Conservation (phyloP, 2,329 filamentous ascomycete species). For the Cercospora zeae-maydis region DNA sequence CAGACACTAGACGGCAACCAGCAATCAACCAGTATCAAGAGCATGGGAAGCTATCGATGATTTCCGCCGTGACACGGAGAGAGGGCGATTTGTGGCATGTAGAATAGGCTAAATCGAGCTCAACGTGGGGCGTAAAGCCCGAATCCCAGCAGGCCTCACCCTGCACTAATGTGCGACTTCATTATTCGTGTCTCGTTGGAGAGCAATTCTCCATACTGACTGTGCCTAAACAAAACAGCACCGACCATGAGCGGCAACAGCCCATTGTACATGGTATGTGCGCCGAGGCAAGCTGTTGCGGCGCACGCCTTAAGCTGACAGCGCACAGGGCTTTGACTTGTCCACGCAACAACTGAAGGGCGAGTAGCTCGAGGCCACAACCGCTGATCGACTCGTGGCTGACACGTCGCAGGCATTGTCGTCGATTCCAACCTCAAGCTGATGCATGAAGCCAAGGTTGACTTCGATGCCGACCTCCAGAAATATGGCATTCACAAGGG, state of each 20-base stretch:
- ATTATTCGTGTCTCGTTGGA: background rate
- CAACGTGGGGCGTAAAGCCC: constrained; percentile 1
- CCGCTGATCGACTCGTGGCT: background rate
- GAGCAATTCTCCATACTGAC: background rate
- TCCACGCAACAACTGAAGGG: constrained; percentile 97
- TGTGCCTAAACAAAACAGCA: background rate
- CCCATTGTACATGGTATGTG: constrained; percentile 21
- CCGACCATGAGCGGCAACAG: background rate
- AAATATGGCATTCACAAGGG: constrained; percentile 75
- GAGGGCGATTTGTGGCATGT: background rate
- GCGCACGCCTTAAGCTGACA: background rate
- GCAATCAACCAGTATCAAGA: constrained; percentile 20
- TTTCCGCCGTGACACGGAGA: too few species aligned
- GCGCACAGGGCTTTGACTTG: constrained; percentile 71
- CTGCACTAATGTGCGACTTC: constrained; percentile 1
- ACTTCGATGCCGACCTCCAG: constrained; percentile 83
- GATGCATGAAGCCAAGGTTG: constrained; percentile 80
- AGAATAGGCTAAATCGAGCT: constrained; percentile 4
- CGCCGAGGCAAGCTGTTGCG: background rate
- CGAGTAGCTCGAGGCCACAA: constrained; percentile 27
- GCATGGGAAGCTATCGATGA: constrained; percentile 6
- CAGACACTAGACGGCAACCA: constrained; percentile 16
- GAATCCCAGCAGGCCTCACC: background rate
- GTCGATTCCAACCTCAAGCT: constrained; percentile 79
- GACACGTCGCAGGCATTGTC: constrained; percentile 61